A percentile compares a stretch with the other conserved stretches of the same genome.
phyloP scores from a whole-genome alignment of 1,284 basidiomycete genomes.

The Porodaedalea pini region DNA sequence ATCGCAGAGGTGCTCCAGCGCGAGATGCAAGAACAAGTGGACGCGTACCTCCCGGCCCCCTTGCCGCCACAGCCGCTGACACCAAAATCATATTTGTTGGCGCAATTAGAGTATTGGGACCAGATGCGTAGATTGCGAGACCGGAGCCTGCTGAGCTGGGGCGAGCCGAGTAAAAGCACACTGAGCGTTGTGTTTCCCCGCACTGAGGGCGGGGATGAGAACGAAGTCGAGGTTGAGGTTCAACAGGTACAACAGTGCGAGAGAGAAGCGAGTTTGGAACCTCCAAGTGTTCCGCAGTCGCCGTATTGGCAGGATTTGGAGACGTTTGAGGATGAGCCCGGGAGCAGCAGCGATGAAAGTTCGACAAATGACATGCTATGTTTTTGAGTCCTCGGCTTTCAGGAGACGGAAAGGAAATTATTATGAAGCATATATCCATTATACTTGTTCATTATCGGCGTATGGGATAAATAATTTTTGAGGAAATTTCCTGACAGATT shows the following conservation, averaged over 20 bases:
- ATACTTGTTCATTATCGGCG: too few relatives aligned
- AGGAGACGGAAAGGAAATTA: too few relatives aligned
- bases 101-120: background rate
- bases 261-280: background rate
- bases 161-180: background rate
- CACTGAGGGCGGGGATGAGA: background rate
- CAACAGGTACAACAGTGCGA: background rate
- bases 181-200: background rate
- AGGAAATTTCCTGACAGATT: too few relatives aligned
- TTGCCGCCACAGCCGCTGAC: background rate
- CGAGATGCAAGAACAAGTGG: constrained; percentile 31
- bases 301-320: constrained; percentile 5
- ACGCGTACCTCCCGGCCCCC: background rate
- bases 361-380: too few relatives aligned
- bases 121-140: background rate
- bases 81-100: background rate
- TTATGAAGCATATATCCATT: too few relatives aligned
- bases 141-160: background rate
- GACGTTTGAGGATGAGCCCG: background rate
- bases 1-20: constrained; percentile 30
- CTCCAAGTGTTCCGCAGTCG: background rate
- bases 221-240: background rate
- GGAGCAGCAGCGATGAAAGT: background rate
- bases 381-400: too few relatives aligned
- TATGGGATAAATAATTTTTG: too few relatives aligned